Evolutionary conservation across 768 basidiomycete species (phyloP).

Genomic region (Coprinopsis strossmayeri): DNA sequence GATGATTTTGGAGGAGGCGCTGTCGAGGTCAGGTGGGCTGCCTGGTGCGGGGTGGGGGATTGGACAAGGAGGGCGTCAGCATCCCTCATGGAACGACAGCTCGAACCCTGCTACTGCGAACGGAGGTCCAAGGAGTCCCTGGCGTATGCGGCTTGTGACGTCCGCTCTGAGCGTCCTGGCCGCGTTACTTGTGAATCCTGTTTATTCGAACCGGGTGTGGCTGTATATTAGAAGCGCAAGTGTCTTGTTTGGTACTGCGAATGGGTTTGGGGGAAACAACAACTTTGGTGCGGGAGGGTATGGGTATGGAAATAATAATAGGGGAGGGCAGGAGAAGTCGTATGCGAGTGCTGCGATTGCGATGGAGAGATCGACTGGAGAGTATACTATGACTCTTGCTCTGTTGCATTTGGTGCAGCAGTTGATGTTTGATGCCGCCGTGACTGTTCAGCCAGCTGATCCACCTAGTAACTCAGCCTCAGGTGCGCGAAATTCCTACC

Average conservation of each 20-base stretch:
- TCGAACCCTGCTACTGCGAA: constrained; percentile 9
- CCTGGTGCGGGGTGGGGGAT: background rate
- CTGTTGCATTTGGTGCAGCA: constrained; percentile 71
- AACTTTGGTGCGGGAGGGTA: too few species aligned
- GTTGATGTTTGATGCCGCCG: constrained; percentile 67
- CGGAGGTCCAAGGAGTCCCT: constrained; percentile 29
- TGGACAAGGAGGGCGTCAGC: too few species aligned
- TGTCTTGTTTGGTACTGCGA: constrained; percentile 45
- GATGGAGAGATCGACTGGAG: constrained; percentile 61
- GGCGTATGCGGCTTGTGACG: constrained; percentile 60
- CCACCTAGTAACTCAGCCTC: background rate
- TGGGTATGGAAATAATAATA: background rate
- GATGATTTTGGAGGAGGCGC: constrained; percentile 75
- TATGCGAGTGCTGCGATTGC: constrained; percentile 64
- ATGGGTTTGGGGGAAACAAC: too few species aligned
- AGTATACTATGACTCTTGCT: constrained; percentile 78
- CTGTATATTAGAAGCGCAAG: constrained; percentile 77
- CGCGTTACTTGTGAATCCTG: constrained; percentile 65
- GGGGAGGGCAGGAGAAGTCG: constrained; percentile 42
- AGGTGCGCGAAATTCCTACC: too few species aligned
- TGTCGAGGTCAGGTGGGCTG: constrained; percentile 36
- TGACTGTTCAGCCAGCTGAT: constrained; percentile 43
- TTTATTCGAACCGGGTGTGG: constrained; percentile 82
- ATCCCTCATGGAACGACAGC: too few species aligned
- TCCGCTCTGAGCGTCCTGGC: constrained; percentile 79